Base-by-base conservation (phyloP, 2,329 filamentous ascomycete genomes). In the Aureobasidium lini region DNA sequence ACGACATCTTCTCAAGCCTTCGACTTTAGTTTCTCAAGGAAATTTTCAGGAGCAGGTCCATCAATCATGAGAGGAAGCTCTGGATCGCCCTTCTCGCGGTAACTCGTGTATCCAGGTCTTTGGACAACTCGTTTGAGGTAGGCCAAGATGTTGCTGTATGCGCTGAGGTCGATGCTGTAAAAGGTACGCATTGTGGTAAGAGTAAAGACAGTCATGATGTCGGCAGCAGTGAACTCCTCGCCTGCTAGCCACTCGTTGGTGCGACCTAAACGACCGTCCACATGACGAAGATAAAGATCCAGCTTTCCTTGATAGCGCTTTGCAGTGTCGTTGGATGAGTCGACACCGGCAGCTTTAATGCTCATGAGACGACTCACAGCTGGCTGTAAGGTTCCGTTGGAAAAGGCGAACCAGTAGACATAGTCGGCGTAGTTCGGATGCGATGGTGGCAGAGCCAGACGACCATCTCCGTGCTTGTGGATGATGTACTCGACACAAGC, bases 391-490 rank as follows among this genome's bases (percentile, higher is more conserved):
- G 69, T 73, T 5, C 69, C 73, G 29, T 77, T 74, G 47, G 75
- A 72, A 68, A 78, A 86, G 67, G 87, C 82, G 66, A 83, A 81
- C 83, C 83, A 88, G 73, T 83, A 86, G 1, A 88, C 66, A 63
- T 84, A 88, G 53, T 84, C 77, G 2, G 81, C 73, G 63, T 84
- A 88, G 46, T 76, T 74, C 15, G 75, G 69, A 53, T 81, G 71
- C 0, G 68, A 64, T 0, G 80, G 78, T 0, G 65, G 50, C 0
- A 84, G 64, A 9, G 77, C 71, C 0, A 87, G 72, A 11, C 69
- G 71, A 6, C 82, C 82, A 6, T 69, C 64, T 32, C 74, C 82
- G 63, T 86, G 75, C 46, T 77, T 79, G 64, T 77, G 70, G 61
- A 79, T 73, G 65, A 88, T 81, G 72, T 87, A 88, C 59, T 88